Base-by-base conservation (phyloP, 805 yeast species). In the Candida koratica region DNA sequence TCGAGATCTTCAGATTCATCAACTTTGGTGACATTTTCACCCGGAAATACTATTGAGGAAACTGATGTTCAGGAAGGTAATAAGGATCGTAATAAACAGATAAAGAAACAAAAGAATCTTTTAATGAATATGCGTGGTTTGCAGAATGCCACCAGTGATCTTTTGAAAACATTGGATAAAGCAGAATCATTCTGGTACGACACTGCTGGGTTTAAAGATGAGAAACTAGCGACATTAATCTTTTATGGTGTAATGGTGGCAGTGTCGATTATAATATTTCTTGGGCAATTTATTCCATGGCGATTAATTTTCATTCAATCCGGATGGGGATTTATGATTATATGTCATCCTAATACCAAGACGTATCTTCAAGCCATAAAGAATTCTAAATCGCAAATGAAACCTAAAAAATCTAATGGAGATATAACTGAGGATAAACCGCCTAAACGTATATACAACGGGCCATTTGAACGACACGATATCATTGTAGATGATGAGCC, bases 401-500 rank as follows among this genome's bases (percentile, higher is more conserved):
- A 23, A 36, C 25, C 37, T 29, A 34, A 27, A 25, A 36, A 31
- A 11, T 6, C 41, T 18, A 7, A 23, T 12, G 26, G 25, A 22
- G 23, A 53, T 26, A 51, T 60, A 13, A 51, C 58, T 31, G 16
- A 31, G 11, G 5, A 19, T 5, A 39, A 57, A 4, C 52, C 23
- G 10, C 9, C 7, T 7, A 20, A 7, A 10, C 7, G 10, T 7
- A 20, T 20, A 8, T 20, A 7, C 10, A 20, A 64, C 4, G 60
- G 60, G 17, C 56, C 49, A 25, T 56, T 60, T 25, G 71, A 69
- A 34, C 53, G 70, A 35, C 54, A 61, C 15, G 76, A 77, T 42
- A 75, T 88, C 6, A 63, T 84, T n/a, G 71, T 81, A 16, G 94
- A 85, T 51, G 87, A 80, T 39, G 61, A 72, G 0, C 81, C 87